Conservation (phyloP, 345 rosid genomes). For the Hibiscus syriacus region DNA sequence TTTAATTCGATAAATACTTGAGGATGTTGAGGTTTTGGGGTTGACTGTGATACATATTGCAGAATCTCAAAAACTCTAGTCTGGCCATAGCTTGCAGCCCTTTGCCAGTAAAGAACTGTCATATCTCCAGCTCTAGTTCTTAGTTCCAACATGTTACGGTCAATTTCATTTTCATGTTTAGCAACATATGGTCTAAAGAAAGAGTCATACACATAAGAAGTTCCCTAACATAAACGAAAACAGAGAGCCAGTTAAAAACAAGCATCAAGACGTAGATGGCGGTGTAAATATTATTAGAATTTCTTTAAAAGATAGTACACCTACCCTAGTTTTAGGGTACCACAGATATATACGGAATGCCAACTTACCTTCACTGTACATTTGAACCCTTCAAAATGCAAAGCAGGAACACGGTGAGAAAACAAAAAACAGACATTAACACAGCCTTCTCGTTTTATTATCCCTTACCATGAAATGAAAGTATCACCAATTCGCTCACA, state of each 20-base stretch:
- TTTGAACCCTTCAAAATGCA: conserved; percentile 53
- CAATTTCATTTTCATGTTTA: conserved; percentile 61
- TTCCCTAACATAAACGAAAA: conserved; percentile 37
- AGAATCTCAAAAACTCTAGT: conserved; percentile 40
- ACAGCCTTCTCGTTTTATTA: neutral
- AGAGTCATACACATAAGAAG: conserved; percentile 48
- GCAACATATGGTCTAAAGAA: conserved; percentile 42
- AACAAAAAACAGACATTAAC: neutral
- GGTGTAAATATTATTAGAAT: neutral
- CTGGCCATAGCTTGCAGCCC: conserved; percentile 51
- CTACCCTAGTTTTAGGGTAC: conserved; percentile 73
- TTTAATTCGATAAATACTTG: conserved; percentile 31
- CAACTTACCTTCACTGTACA: conserved; percentile 77
- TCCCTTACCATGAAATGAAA: conserved; percentile 57
- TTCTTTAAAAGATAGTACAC: neutral
- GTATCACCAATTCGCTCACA: conserved; percentile 66
- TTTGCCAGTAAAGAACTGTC: conserved; percentile 43
- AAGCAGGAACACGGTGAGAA: conserved; percentile 1
- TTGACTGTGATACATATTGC: conserved; percentile 45
- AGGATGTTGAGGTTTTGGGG: conserved; percentile 22
- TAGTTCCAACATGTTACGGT: conserved; percentile 49
- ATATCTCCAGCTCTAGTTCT: conserved; percentile 45
- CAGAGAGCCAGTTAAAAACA: neutral
- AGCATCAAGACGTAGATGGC: neutral
- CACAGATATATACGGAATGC: conserved; percentile 68